Evolutionary conservation across 2,329 filamentous ascomycete genomes (phyloP).

Genomic region (Hawksworthiomyces lignivorus): DNA sequence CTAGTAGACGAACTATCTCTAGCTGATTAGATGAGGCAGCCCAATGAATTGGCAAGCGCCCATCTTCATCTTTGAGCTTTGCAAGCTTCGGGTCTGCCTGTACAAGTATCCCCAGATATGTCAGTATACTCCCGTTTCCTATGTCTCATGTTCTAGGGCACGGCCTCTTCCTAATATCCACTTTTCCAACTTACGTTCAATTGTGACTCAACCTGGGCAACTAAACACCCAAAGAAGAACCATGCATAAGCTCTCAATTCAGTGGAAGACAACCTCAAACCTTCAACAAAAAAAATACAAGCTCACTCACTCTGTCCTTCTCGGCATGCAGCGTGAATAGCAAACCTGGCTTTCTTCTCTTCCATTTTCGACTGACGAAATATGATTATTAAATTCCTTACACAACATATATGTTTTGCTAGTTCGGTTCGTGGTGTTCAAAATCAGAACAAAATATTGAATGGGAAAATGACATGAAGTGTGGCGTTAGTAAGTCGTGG

Average conservation of each 20-base stretch:
- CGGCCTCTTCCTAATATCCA: no score
- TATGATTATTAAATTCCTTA: no score
- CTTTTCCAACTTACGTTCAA: constrained; percentile 4
- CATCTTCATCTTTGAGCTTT: constrained; percentile 68
- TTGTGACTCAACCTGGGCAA: constrained; percentile 62
- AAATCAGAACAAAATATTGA: no score
- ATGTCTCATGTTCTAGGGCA: no score
- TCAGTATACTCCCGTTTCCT: no score
- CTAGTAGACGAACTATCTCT: constrained; percentile 65
- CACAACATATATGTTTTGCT: no score
- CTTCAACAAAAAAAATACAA: background rate
- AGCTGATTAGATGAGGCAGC: constrained; percentile 75
- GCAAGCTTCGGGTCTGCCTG: constrained; percentile 76
- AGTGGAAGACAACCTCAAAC: background rate
- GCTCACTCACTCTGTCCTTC: constrained; percentile 66
- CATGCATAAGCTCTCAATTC: background rate
- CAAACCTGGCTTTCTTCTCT: constrained; percentile 47
- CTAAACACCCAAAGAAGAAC: background rate
- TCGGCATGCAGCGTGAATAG: constrained; percentile 78
- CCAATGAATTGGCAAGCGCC: constrained; percentile 90
- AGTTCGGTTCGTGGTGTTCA: no score
- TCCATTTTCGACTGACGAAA: constrained; percentile 12
- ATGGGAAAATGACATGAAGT: no score
- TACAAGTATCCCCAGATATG: no score
- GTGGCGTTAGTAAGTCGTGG: no score